Evolutionary conservation across 2,329 filamentous ascomycete genomes (phyloP), one percentile per base, ranked within the genome.

Genomic region (Ampelomyces quisqualis): DNA sequence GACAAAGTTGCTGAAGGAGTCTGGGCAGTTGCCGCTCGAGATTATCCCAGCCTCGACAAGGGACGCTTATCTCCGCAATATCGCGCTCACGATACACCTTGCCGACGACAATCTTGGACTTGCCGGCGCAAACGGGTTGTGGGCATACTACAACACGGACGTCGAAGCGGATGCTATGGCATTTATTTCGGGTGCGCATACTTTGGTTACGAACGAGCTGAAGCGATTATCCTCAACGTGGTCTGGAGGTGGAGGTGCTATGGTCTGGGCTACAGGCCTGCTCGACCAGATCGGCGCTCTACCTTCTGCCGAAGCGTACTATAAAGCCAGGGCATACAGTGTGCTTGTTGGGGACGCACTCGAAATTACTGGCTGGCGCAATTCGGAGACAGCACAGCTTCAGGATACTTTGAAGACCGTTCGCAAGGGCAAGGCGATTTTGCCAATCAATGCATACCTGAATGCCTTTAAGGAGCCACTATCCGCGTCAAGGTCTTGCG

Each of bases 31-130:
- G 62, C 66, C 28, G 48, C 64, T 34, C 55, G 69, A 40, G 57
- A 68, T n/a, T 44, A 38, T 64, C 4, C 60, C 62, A n/a, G 27
- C 32, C 11, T 48, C 57, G 2, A 20, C 55, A 5, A 46, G 49
- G 22, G 40, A 43, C 9, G 15, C 21, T 2, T 57, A 80, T 3
- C 70, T 79, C 24, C 70, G 68, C 18, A 75, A 77, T 43, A 64
- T 84, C 5, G 72, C 75, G 11, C 57, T 82, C n/a, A 76, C 74
- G 2, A 58, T 77, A 2, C 74, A 81, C 47, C 62, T 85, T 15
- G 74, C 79, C 11, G 76, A 80, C 39, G 81, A 85, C 45, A 81
- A 83, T 42, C 55, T 82, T 13, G 78, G 75, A 32, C 71, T 84
- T 35, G 70, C 75, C 11, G 74, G 73, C 4, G 74, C 75, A 7